Percentiles rank a stretch among this genome's conserved stretches.
phyloP scores from a whole-genome alignment of 495 filamentous ascomycete species.

The Podospora pseudopauciseta region DNA sequence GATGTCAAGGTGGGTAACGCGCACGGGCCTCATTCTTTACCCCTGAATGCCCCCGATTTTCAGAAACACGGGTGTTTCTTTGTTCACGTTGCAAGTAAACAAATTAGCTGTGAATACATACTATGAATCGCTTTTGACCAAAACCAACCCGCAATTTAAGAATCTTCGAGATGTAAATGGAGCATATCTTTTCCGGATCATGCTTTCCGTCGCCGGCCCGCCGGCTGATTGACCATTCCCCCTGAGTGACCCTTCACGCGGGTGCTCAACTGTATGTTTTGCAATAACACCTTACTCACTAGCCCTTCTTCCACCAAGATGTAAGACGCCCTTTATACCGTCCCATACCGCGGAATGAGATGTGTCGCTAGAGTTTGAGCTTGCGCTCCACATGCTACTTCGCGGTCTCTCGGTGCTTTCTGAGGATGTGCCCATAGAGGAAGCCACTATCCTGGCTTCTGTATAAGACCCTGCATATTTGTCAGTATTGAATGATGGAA shows the following conservation, averaged over 20 bases:
- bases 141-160: too few species aligned
- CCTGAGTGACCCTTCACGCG: too few species aligned
- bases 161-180: too few species aligned
- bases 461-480: not conserved
- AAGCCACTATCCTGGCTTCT: not conserved
- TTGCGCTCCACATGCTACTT: not conserved
- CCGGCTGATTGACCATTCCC: too few species aligned
- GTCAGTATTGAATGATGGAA: not conserved
- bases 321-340: not conserved
- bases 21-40: not conserved
- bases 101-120: too few species aligned
- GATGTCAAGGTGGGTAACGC: not conserved
- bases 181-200: too few species aligned
- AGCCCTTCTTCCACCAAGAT: not conserved
- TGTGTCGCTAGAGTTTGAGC: not conserved
- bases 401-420: not conserved
- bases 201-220: too few species aligned
- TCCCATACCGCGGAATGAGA: not conserved
- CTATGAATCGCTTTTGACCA: too few species aligned
- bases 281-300: not conserved
- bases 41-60: not conserved
- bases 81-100: too few species aligned
- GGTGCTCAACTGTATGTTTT: too few species aligned
- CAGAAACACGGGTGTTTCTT: too few species aligned
- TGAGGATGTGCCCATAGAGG: not conserved